Evolutionary conservation across 1,284 basidiomycete species (phyloP).

Genomic region (Fomitopsis palustris): DNA sequence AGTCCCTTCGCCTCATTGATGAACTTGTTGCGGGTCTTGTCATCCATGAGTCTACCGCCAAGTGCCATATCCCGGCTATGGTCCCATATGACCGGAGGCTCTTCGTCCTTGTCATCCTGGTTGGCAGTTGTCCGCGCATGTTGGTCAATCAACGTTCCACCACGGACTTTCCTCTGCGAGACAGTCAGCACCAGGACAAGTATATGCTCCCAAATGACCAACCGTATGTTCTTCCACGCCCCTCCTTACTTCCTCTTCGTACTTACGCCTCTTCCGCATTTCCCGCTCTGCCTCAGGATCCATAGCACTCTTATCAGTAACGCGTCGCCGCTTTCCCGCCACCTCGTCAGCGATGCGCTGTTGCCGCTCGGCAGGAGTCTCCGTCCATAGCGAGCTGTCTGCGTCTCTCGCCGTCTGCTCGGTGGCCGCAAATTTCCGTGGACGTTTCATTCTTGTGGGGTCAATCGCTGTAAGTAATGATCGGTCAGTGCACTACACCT

Average conservation of each 20-base stretch:
- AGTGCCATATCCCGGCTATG: conserved; percentile 83
- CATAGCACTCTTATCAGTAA: conserved; percentile 38
- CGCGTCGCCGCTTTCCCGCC: conserved; percentile 75
- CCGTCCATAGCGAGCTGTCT: conserved; percentile 82
- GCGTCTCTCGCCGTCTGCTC: conserved; percentile 42
- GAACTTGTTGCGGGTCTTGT: conserved; percentile 71
- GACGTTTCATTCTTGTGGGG: conserved; percentile 62
- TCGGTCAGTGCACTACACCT: not conserved
- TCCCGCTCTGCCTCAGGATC: conserved; percentile 41
- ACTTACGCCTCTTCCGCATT: conserved; percentile 47
- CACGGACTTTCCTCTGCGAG: conserved; percentile 59
- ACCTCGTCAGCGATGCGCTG: conserved; percentile 85
- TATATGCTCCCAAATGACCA: conserved; percentile 22
- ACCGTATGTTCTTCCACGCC: conserved; percentile 84
- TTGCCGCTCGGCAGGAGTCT: conserved; percentile 86
- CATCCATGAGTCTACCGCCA: conserved; percentile 82
- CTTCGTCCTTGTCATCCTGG: conserved; percentile 43
- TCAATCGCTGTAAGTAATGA: conserved; percentile 47
- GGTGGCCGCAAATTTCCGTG: conserved; percentile 74
- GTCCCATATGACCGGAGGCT: conserved; percentile 78
- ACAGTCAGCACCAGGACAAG: not conserved
- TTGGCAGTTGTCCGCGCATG: conserved; percentile 40
- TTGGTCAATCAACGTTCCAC: conserved; percentile 64
- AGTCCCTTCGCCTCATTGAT: conserved; percentile 77
- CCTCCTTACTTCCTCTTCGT: conserved; percentile 64